Percentiles rank a stretch among this genome's conserved stretches.
Conservation (phyloP, 2,329 filamentous ascomycete species). For the Elsinoe australis region DNA sequence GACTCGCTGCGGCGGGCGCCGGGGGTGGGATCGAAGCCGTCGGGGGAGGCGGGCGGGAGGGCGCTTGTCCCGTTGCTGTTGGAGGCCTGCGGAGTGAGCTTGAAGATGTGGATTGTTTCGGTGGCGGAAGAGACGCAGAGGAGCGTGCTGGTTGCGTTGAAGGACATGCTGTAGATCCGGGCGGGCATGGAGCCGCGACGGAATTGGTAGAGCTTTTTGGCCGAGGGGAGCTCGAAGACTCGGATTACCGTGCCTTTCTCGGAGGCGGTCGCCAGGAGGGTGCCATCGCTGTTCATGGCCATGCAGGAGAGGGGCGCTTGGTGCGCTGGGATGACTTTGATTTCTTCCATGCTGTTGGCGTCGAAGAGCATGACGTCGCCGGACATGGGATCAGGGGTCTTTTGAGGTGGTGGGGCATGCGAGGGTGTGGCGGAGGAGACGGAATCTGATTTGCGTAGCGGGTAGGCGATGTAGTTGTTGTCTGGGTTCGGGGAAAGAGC, state of each 20-base stretch:
- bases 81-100: constrained; percentile 47
- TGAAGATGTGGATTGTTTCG: constrained; percentile 95
- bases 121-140: constrained; percentile 93
- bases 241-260: constrained; percentile 97
- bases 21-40: constrained; percentile 28
- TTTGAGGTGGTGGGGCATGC: constrained; percentile 76
- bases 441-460: constrained; percentile 62
- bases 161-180: constrained; percentile 97
- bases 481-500: constrained; percentile 90
- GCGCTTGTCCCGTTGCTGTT: constrained; percentile 37
- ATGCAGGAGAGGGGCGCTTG: constrained; percentile 85
- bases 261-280: constrained; percentile 83
- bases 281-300: constrained; percentile 86
- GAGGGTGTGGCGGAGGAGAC: constrained; percentile 35
- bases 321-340: constrained; percentile 94
- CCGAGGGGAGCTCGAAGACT: constrained; percentile 85
- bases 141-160: constrained; percentile 87
- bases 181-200: constrained; percentile 90
- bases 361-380: constrained; percentile 93
- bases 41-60: constrained; percentile 22
- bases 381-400: constrained; percentile 63
- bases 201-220: constrained; percentile 93
- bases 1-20: constrained; percentile 16
- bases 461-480: constrained; percentile 91
- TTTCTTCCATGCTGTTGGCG: constrained; percentile 76